Percentiles rank a stretch among this genome's conserved stretches.
Evolutionary conservation across 257 asterid species (phyloP).

Genomic region (Nicotiana attenuata): DNA sequence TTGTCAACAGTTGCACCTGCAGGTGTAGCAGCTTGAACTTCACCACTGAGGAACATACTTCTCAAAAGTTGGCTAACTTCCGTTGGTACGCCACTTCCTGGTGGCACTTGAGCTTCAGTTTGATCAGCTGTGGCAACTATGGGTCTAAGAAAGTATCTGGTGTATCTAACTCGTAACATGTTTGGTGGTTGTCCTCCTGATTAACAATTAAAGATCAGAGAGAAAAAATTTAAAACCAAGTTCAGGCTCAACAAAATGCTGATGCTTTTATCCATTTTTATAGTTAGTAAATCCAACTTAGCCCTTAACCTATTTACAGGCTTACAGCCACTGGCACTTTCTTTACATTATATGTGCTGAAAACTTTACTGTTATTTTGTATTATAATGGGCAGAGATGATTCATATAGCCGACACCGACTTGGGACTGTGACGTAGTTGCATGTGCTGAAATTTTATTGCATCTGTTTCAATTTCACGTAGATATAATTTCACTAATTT

Average conservation of each 20-base stretch:
- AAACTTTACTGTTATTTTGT: too few relatives aligned
- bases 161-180: neutral
- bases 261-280: neutral
- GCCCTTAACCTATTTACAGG: too few relatives aligned
- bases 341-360: too few relatives aligned
- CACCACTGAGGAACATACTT: too few relatives aligned
- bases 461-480: neutral
- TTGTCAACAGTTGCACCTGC: neutral
- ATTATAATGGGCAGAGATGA: too few relatives aligned
- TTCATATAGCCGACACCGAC: too few relatives aligned
- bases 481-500: too few relatives aligned
- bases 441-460: neutral
- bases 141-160: neutral
- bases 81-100: too few relatives aligned
- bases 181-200: neutral
- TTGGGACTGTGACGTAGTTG: neutral
- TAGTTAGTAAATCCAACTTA: neutral
- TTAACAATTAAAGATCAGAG: neutral
- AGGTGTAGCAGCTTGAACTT: neutral
- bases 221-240: neutral
- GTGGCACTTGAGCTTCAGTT: neutral
- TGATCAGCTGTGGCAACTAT: neutral
- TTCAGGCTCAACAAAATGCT: neutral
- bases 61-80: too few relatives aligned
- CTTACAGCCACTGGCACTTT: too few relatives aligned